phyloP scores from a whole-genome alignment of 768 basidiomycete species.

The Omphalotus guepiniiformis region DNA sequence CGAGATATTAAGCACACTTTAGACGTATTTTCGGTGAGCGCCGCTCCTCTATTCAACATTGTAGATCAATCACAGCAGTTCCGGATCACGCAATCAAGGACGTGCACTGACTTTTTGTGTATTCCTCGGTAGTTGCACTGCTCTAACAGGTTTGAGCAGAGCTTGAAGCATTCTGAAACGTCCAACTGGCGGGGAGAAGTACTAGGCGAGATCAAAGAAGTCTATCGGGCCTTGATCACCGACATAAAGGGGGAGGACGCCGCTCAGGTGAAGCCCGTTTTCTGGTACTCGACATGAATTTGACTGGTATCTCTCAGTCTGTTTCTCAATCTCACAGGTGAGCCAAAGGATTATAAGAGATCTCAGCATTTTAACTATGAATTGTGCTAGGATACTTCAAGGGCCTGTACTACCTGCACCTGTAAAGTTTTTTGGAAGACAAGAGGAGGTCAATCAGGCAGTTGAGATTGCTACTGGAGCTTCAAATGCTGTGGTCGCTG shows the following conservation, averaged over 20 bases:
- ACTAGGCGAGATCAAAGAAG: conserved; percentile 16
- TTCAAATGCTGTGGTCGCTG: conserved; percentile 6
- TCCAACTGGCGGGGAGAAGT: conserved; percentile 5
- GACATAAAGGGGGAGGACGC: conserved; percentile 15
- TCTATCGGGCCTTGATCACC: conserved; percentile 13
- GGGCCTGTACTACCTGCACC: conserved; percentile 14
- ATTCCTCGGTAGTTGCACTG: conserved; percentile 10
- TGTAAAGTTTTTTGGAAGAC: conserved; percentile 13
- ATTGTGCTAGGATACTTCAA: conserved; percentile 3
- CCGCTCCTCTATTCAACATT: background rate
- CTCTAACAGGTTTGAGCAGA: background rate
- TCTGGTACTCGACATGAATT: background rate
- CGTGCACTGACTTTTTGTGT: too few species aligned
- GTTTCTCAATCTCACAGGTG: background rate
- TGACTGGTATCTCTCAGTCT: background rate
- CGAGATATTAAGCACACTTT: conserved; percentile 12
- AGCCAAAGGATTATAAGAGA: background rate
- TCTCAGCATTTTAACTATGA: background rate
- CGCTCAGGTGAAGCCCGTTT: conserved; percentile 10
- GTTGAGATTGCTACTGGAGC: conserved; percentile 10
- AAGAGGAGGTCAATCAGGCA: conserved; percentile 6
- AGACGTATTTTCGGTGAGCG: conserved; percentile 16
- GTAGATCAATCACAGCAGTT: conserved; percentile 2
- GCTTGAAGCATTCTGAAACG: background rate
- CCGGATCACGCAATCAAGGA: conserved; percentile 10